Base-by-base conservation (phyloP, 805 yeast species). In the Torulaspora indica region DNA sequence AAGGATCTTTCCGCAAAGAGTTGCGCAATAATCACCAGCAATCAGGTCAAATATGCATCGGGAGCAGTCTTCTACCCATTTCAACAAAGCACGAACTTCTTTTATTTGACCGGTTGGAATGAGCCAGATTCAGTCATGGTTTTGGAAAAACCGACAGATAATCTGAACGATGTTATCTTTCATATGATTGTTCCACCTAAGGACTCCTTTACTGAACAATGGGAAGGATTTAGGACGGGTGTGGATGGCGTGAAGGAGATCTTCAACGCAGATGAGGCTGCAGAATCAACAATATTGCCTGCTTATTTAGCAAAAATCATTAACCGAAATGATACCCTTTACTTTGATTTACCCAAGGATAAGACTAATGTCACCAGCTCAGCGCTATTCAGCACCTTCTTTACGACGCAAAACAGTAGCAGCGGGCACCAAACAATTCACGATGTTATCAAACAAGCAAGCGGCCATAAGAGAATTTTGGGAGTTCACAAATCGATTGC, bases 151-250 rank as follows among this genome's bases (percentile, higher is more conserved):
- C 76, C 79, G 33, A 66, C 69, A 28, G 71, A 72, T 42, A 66
- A 73, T 46, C 67, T 75, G n/a, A 77, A 74, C 20, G 77, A 79
- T 40, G 71, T 78, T 28, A 61, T 75, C 7, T 77, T 85, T 52
- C 91, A 86, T 54, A 76, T 93, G 82, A 68, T 89, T 39, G 95
- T 91, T 2, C 96, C 89, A 2, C 89, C 88, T 12, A 83, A 84
- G 60, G 85, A 90, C 59, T 75, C 79, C 5, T 73, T 72, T 38
- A 78, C 76, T 17, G 98, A 93, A 66, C 78, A 83, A 51, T 93
- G 99, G 99, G 97, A 91, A 55, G 99, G 99, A 9, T 82, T 78
- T 35, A 76, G 95, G 55, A 83, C 95, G 13, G 99, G 99, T 1
- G 74, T 81, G 3, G 78, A 81, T 38, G 96, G 95, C 12, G 96